Percentiles rank a stretch among this genome's conserved stretches.
phyloP scores from a whole-genome alignment of 257 asterid species.

The Penstemon eatonii region DNA sequence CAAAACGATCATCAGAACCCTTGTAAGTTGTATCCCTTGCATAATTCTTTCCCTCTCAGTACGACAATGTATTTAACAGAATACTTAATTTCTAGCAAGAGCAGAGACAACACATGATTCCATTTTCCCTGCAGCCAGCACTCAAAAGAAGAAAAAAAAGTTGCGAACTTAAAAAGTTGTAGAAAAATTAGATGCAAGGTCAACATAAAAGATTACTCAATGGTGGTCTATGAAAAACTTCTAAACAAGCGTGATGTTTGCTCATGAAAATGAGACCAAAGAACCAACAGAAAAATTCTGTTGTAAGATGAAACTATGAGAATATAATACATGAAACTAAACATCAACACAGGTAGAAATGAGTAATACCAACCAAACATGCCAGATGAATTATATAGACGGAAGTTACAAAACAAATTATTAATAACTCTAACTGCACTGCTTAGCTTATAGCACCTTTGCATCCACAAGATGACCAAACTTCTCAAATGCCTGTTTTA shows the following conservation, averaged over 20 bases:
- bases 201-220: constrained; percentile 22
- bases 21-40: constrained; percentile 16
- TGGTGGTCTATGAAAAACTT: constrained; percentile 9
- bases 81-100: constrained; percentile 31
- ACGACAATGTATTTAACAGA: constrained; percentile 30
- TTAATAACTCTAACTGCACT: constrained; percentile 3
- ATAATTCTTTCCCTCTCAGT: constrained; percentile 22
- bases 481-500: constrained; percentile 68
- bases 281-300: constrained; percentile 18
- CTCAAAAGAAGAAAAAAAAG: constrained; percentile 23
- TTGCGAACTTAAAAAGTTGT: constrained; percentile 8
- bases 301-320: constrained; percentile 13
- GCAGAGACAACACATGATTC: constrained; percentile 32
- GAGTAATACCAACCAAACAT: constrained; percentile 7
- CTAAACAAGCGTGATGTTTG: constrained; percentile 6
- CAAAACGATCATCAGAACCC: constrained; percentile 34
- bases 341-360: constrained; percentile 1
- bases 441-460: constrained; percentile 35
- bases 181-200: constrained; percentile 22
- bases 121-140: constrained; percentile 37
- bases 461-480: constrained; percentile 60
- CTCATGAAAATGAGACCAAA: constrained; percentile 7
- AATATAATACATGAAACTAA: constrained; percentile 13
- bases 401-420: constrained; percentile 8
- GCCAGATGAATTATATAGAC: not conserved